These are phyloP conservation scores for Cladophialophora chaetospira DNA, from an alignment of 2,329 filamentous ascomycete genomes.

Conservation along the genomic window DNA sequence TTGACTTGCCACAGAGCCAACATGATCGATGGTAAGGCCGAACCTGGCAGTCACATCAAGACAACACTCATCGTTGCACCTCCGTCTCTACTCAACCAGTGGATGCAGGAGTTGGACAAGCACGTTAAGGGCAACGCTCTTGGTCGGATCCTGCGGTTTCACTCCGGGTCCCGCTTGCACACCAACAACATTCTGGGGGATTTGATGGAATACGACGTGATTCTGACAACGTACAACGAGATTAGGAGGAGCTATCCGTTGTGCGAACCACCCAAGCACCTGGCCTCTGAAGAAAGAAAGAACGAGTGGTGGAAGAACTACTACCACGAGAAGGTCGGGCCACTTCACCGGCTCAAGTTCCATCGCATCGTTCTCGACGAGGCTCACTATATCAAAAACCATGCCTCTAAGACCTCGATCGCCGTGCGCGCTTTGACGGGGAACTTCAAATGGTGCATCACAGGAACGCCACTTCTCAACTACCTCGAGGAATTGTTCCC, in stretches of 20 bases:
- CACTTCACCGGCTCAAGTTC: conserved; percentile 41
- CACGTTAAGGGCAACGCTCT: conserved; percentile 37
- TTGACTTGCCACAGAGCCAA: conserved; percentile 35
- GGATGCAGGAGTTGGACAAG: conserved; percentile 38
- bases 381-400: conserved; percentile 41
- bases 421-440: conserved; percentile 41
- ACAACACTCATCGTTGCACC: conserved; percentile 45
- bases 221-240: conserved; percentile 45
- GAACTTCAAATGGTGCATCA: conserved; percentile 43
- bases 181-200: conserved; percentile 29
- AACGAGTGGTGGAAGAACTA: conserved; percentile 34
- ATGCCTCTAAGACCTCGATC: conserved; percentile 37
- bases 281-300: conserved; percentile 29
- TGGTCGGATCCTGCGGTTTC: conserved; percentile 34
- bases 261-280: conserved; percentile 26
- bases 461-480: conserved; percentile 45
- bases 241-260: conserved; percentile 40
- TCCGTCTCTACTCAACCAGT: conserved; percentile 39
- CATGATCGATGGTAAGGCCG: conserved; percentile 40
- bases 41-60: conserved; percentile 23
- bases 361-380: conserved; percentile 46
- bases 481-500: conserved; percentile 44
- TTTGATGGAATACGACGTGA: conserved; percentile 33
- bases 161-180: conserved; percentile 30
- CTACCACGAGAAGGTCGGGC: conserved; percentile 35